Conservation (phyloP, 306 rosid genomes). For the Geum urbanum region DNA sequence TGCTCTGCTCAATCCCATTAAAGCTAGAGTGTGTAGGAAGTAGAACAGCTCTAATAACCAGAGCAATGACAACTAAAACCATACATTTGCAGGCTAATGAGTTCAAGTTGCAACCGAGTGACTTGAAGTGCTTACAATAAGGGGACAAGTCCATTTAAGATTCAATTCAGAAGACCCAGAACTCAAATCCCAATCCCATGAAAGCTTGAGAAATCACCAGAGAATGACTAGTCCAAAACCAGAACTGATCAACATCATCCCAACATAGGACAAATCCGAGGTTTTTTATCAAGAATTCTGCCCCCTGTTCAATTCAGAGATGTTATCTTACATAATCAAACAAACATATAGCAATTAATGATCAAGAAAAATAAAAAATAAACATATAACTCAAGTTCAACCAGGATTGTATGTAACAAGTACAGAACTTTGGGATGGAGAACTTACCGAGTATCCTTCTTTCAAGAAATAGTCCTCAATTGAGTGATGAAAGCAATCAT, state of each 20-base stretch:
- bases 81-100: constrained; percentile 58
- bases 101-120: constrained; percentile 38
- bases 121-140: constrained; percentile 34
- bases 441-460: neutral
- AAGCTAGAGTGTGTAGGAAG: constrained; percentile 41
- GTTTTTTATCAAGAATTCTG: constrained; percentile 15
- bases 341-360: neutral
- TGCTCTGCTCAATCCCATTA: constrained; percentile 39
- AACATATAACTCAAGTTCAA: neutral
- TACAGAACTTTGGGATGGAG: neutral
- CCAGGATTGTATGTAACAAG: neutral
- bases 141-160: constrained; percentile 51
- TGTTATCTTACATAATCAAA: constrained; percentile 20
- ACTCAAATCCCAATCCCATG: constrained; percentile 1
- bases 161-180: constrained; percentile 19
- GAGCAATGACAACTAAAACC: constrained; percentile 41
- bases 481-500: neutral
- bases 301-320: constrained; percentile 16
- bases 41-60: constrained; percentile 56
- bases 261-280: constrained; percentile 12
- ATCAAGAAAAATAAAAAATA: neutral
- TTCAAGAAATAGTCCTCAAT: constrained; percentile 6
- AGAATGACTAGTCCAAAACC: constrained; percentile 3
- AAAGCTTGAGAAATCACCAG: constrained; percentile 22
- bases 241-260: constrained; percentile 9